phyloP scores from a whole-genome alignment of 2,329 filamentous ascomycete species.

The Exophiala oligosperma region DNA sequence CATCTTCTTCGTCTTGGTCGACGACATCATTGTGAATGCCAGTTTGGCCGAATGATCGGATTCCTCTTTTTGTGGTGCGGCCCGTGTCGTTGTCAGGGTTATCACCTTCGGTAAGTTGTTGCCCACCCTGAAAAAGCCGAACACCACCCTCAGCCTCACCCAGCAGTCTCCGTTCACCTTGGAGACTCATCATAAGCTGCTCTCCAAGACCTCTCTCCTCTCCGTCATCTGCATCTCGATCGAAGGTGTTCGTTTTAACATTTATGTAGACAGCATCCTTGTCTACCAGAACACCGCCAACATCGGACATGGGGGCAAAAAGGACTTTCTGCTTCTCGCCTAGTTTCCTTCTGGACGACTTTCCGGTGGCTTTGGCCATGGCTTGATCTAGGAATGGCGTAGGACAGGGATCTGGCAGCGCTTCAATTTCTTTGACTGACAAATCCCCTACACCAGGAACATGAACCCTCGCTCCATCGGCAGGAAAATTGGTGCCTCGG shows the following conservation, averaged over 20 bases:
- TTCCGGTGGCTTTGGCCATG: constrained; percentile 78
- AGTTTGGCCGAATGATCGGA: constrained; percentile 51
- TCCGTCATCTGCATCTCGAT: constrained; percentile 59
- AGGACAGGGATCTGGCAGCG: constrained; percentile 89
- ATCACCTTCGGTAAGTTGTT: constrained; percentile 52
- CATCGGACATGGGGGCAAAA: constrained; percentile 97
- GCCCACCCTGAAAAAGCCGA: constrained; percentile 78
- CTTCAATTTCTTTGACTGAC: constrained; percentile 78
- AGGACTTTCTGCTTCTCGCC: constrained; percentile 97
- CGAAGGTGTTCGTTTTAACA: constrained; percentile 70
- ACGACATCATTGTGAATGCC: constrained; percentile 46
- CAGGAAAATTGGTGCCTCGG: constrained; percentile 89
- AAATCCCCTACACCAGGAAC: constrained; percentile 91
- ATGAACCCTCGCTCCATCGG: constrained; percentile 82
- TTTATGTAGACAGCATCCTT: constrained; percentile 95
- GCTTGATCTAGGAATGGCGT: constrained; percentile 90
- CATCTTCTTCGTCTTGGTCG: constrained; percentile 58
- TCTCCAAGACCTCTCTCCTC: constrained; percentile 88
- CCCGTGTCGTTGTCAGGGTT: constrained; percentile 59
- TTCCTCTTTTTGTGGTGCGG: constrained; percentile 54
- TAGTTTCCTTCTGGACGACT: constrained; percentile 73
- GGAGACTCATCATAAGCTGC: constrained; percentile 87
- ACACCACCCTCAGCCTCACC: constrained; percentile 81
- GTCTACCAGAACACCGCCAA: constrained; percentile 92
- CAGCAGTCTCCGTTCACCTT: constrained; percentile 76